A percentile compares a stretch with the other conserved stretches of the same genome.
phyloP scores from a whole-genome alignment of 306 rosid species.

The Cucurbita ficifolia region DNA sequence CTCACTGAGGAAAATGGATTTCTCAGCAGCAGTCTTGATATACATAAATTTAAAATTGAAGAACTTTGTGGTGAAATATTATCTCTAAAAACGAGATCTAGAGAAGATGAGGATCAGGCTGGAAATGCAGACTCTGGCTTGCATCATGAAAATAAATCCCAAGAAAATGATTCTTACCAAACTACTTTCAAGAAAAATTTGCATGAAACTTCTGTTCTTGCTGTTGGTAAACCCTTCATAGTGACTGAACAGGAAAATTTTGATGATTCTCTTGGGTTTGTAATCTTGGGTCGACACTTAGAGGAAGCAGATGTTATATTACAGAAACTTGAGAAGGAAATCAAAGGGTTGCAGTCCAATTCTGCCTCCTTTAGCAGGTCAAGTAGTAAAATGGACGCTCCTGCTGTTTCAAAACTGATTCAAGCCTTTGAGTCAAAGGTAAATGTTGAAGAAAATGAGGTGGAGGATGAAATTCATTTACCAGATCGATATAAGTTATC shows the following conservation, averaged over 20 bases:
- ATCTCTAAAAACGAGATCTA: constrained; percentile 20
- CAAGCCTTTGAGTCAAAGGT: constrained; percentile 70
- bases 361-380: constrained; percentile 28
- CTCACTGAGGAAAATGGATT: constrained; percentile 43
- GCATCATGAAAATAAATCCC: constrained; percentile 22
- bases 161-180: constrained; percentile 20
- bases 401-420: constrained; percentile 66
- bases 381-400: constrained; percentile 30
- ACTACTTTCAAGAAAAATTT: constrained; percentile 19
- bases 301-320: constrained; percentile 45
- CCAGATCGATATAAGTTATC: constrained; percentile 24
- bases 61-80: constrained; percentile 23
- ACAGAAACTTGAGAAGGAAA: constrained; percentile 49
- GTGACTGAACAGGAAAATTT: constrained; percentile 28
- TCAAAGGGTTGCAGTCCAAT: constrained; percentile 29
- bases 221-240: constrained; percentile 12
- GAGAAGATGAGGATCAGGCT: constrained; percentile 23
- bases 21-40: constrained; percentile 40
- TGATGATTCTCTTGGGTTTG: constrained; percentile 39
- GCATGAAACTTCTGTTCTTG: constrained; percentile 14
- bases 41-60: constrained; percentile 32
- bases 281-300: constrained; percentile 28
- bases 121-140: constrained; percentile 14
- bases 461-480: constrained; percentile 28
- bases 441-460: constrained; percentile 44